phyloP scores from a whole-genome alignment of 306 rosid species.

The Notholithocarpus densiflorus region DNA sequence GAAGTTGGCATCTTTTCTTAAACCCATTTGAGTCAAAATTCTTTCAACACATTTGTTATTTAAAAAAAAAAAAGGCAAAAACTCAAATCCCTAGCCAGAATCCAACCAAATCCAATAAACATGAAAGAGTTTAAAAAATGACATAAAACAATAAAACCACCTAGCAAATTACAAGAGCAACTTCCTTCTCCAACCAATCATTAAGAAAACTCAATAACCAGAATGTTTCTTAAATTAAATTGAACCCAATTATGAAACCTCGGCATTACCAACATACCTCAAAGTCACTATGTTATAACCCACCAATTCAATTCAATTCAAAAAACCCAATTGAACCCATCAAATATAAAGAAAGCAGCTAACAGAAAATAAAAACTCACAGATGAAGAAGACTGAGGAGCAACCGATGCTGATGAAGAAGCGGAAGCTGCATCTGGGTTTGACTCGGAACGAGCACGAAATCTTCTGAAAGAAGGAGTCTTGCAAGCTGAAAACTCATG shows the following conservation, averaged over 20 bases:
- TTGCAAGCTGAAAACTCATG: constrained; percentile 25
- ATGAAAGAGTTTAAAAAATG: too few species aligned
- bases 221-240: neutral
- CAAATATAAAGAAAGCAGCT: neutral
- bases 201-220: neutral
- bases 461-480: constrained; percentile 30
- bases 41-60: neutral
- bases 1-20: neutral
- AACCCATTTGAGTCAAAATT: neutral
- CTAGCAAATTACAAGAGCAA: neutral
- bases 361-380: constrained; percentile 31
- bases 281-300: neutral
- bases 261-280: neutral
- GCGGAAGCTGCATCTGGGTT: constrained; percentile 36
- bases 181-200: neutral
- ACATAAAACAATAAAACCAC: neutral
- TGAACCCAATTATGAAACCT: neutral
- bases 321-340: neutral
- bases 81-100: neutral
- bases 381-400: constrained; percentile 24
- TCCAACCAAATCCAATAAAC: neutral
- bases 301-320: too few species aligned
- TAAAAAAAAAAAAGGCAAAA: neutral
- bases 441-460: constrained; percentile 40
- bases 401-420: constrained; percentile 35